Percentiles rank a stretch among this genome's conserved stretches.
phyloP scores from a whole-genome alignment of 2,329 filamentous ascomycete genomes.

The Fusarium beomiforme region DNA sequence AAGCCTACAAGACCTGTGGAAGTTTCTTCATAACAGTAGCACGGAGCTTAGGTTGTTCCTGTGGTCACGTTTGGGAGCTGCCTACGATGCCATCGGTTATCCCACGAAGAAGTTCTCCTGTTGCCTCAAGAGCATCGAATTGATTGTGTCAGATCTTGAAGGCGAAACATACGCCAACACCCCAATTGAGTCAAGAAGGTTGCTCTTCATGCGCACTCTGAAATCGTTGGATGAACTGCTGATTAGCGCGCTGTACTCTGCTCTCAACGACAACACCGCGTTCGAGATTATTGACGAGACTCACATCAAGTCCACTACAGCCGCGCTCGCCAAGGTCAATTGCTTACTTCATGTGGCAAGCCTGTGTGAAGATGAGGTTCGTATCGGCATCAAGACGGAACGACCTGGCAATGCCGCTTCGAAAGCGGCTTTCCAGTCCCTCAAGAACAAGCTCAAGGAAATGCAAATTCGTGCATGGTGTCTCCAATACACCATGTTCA shows the following conservation, averaged over 20 bases:
- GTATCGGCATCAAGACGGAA: slow-evolving; percentile 75
- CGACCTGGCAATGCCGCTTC: slow-evolving; percentile 65
- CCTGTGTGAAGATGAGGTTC: slow-evolving; percentile 86
- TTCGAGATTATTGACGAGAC: slow-evolving; percentile 88
- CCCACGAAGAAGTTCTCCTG: slow-evolving; percentile 89
- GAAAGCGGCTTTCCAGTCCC: slow-evolving; percentile 63
- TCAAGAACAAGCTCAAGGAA: slow-evolving; percentile 78
- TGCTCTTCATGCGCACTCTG: slow-evolving; percentile 78
- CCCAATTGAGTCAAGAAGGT: slow-evolving; percentile 71
- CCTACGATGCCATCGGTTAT: slow-evolving; percentile 87
- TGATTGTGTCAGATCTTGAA: slow-evolving; percentile 73
- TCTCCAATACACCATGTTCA: slow-evolving; percentile 82
- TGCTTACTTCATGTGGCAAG: slow-evolving; percentile 82
- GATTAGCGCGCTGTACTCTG: slow-evolving; percentile 74
- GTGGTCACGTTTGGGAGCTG: slow-evolving; percentile 90
- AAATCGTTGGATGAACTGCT: slow-evolving; percentile 83
- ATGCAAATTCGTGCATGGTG: slow-evolving; percentile 91
- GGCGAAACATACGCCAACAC: slow-evolving; percentile 71
- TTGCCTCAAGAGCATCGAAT: slow-evolving; percentile 84
- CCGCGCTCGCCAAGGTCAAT: slow-evolving; percentile 75
- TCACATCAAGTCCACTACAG: slow-evolving; percentile 78
- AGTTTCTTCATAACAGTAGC: slow-evolving; percentile 83
- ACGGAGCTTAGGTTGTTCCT: slow-evolving; percentile 86
- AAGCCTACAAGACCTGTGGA: slow-evolving; percentile 79
- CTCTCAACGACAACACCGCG: slow-evolving; percentile 72